A percentile compares a stretch with the other conserved stretches of the same genome.
phyloP scores from a whole-genome alignment of 306 rosid genomes.

The Carpinus fangiana region DNA sequence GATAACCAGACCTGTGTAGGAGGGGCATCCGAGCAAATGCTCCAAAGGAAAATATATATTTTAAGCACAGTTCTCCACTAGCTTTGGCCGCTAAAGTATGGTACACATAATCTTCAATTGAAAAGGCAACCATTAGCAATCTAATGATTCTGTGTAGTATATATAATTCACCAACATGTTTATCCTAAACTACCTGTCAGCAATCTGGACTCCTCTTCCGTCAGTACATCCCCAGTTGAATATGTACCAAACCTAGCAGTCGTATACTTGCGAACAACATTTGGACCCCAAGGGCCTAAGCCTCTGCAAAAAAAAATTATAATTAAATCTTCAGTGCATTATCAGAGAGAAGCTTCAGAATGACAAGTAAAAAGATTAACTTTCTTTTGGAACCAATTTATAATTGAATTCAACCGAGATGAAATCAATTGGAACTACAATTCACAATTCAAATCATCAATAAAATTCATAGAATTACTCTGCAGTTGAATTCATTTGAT shows the following conservation, averaged over 20 bases:
- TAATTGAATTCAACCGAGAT: too few species aligned
- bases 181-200: constrained; percentile 61
- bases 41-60: constrained; percentile 81
- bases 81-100: constrained; percentile 92
- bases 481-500: neutral
- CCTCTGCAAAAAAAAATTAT: constrained; percentile 54
- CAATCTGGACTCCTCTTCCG: constrained; percentile 68
- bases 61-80: constrained; percentile 96
- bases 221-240: constrained; percentile 62
- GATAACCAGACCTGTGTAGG: constrained; percentile 64
- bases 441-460: neutral
- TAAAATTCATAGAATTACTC: neutral
- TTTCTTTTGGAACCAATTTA: neutral
- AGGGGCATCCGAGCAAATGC: constrained; percentile 88
- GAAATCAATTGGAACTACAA: neutral
- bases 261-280: constrained; percentile 70
- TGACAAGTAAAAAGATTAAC: neutral
- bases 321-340: constrained; percentile 1
- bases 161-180: constrained; percentile 15
- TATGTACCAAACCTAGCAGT: constrained; percentile 65
- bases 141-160: constrained; percentile 7
- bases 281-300: constrained; percentile 97
- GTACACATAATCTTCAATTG: constrained; percentile 75
- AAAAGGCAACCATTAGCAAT: constrained; percentile 32
- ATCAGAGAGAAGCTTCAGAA: neutral